Evolutionary conservation across 2,329 filamentous ascomycete species (phyloP).

Genomic region (Fusarium palustre): DNA sequence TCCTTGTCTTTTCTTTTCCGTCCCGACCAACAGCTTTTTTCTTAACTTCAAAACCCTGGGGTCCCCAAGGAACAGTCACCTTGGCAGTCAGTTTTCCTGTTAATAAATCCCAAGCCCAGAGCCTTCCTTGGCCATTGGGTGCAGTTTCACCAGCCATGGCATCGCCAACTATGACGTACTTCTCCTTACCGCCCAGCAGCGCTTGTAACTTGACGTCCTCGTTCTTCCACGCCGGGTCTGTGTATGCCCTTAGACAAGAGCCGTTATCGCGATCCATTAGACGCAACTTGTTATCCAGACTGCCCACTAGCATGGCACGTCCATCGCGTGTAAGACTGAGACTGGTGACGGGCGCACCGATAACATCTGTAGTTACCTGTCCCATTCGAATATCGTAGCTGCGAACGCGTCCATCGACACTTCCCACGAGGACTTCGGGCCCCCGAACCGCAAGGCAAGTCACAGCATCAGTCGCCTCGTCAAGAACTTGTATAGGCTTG

Average conservation of each 20-base stretch:
- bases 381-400: conserved; percentile 87
- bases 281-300: conserved; percentile 79
- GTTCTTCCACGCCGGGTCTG: conserved; percentile 69
- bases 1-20: conserved; percentile 69
- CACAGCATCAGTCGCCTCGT: conserved; percentile 79
- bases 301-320: conserved; percentile 78
- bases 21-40: conserved; percentile 69
- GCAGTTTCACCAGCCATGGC: conserved; percentile 63
- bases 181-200: conserved; percentile 79
- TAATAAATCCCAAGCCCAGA: conserved; percentile 88
- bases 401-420: conserved; percentile 85
- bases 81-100: conserved; percentile 75
- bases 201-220: conserved; percentile 79
- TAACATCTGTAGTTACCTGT: conserved; percentile 74
- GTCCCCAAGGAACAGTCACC: conserved; percentile 70
- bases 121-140: conserved; percentile 63
- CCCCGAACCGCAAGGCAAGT: conserved; percentile 61
- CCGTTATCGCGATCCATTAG: conserved; percentile 85
- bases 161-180: conserved; percentile 82
- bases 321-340: conserved; percentile 77
- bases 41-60: conserved; percentile 59
- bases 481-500: conserved; percentile 78
- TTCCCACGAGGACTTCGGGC: conserved; percentile 75
- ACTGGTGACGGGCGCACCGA: conserved; percentile 80
- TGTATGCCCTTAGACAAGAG: conserved; percentile 78